These are phyloP conservation scores for Zymoseptoria tritici DNA, from an alignment of 2,329 filamentous ascomycete species.

Conservation along the genomic window DNA sequence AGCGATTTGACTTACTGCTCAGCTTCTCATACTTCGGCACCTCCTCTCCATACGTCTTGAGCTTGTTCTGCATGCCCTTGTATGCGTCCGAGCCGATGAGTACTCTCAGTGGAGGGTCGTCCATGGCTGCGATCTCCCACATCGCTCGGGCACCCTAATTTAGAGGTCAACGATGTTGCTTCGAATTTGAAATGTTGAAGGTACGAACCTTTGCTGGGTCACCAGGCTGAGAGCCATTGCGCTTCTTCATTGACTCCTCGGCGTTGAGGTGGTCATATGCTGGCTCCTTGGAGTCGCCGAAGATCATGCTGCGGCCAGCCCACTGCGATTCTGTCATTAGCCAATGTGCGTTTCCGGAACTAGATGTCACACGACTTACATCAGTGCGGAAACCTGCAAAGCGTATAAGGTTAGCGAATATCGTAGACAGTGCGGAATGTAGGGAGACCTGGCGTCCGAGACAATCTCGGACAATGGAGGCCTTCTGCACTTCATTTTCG, in stretches of 20 bases:
- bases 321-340: conserved; percentile 23
- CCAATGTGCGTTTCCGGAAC: conserved; percentile 41
- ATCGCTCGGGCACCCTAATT: conserved; percentile 33
- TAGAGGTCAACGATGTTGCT: neutral
- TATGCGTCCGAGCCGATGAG: conserved; percentile 50
- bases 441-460: too few relatives aligned
- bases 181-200: conserved; percentile 39
- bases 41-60: conserved; percentile 43
- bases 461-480: too few relatives aligned
- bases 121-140: conserved; percentile 48
- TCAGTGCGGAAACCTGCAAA: conserved; percentile 43
- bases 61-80: conserved; percentile 41
- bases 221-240: conserved; percentile 29
- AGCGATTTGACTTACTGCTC: conserved; percentile 40
- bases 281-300: conserved; percentile 37
- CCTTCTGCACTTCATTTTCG: too few relatives aligned
- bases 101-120: conserved; percentile 47
- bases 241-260: conserved; percentile 33
- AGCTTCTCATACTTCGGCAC: conserved; percentile 46
- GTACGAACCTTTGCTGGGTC: conserved; percentile 22
- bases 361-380: conserved; percentile 31
- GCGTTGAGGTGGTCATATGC: conserved; percentile 45
- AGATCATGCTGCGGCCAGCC: conserved; percentile 40
- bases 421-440: too few relatives aligned
- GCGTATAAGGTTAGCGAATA: too few relatives aligned